These are phyloP conservation scores for Blastobotrys muscicola DNA, from an alignment of 805 yeast species.

Conservation along the genomic window DNA sequence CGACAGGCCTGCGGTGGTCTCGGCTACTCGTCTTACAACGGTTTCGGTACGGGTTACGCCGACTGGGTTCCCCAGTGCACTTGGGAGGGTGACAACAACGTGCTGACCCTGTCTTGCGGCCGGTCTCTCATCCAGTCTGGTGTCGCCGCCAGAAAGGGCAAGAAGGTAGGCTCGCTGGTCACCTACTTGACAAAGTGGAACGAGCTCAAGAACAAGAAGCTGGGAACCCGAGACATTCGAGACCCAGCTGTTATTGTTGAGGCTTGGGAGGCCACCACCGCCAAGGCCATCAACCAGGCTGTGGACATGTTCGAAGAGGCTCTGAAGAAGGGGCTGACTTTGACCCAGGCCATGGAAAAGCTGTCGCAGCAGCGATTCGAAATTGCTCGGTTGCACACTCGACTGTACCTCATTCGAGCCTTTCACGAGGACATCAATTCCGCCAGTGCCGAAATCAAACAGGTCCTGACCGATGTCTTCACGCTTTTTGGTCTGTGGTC, in stretches of 20 bases:
- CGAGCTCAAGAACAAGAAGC: slow-evolving; percentile 6
- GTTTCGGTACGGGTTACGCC: slow-evolving; percentile 75
- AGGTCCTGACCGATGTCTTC: slow-evolving; percentile 45
- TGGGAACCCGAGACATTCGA: slow-evolving; percentile 16
- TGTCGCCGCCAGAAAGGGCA: slow-evolving; percentile 32
- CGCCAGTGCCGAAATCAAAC: slow-evolving; percentile 35
- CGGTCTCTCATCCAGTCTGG: slow-evolving; percentile 56
- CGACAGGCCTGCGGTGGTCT: slow-evolving; percentile 95
- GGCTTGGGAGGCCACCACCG: slow-evolving; percentile 30
- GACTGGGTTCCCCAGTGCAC: slow-evolving; percentile 97
- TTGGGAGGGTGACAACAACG: slow-evolving; percentile 97
- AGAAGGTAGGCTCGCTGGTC: slow-evolving; percentile 37
- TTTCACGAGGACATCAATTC: slow-evolving; percentile 29
- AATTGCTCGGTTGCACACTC: slow-evolving; percentile 32
- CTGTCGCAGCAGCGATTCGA: slow-evolving; percentile 33
- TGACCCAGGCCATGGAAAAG: slow-evolving; percentile 30
- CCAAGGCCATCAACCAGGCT: slow-evolving; percentile 25
- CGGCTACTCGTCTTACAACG: slow-evolving; percentile 85
- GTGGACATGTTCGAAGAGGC: slow-evolving; percentile 21
- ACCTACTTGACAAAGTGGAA: slow-evolving; percentile 30
- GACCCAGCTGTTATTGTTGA: slow-evolving; percentile 20
- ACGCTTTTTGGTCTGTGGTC: slow-evolving; percentile 54
- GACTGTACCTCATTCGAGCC: slow-evolving; percentile 29
- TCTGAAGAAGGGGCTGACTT: slow-evolving; percentile 8
- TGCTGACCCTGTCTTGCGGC: slow-evolving; percentile 74